Evolutionary conservation across 2,329 filamentous ascomycete species (phyloP).

Genomic region (Pyricularia sp.): DNA sequence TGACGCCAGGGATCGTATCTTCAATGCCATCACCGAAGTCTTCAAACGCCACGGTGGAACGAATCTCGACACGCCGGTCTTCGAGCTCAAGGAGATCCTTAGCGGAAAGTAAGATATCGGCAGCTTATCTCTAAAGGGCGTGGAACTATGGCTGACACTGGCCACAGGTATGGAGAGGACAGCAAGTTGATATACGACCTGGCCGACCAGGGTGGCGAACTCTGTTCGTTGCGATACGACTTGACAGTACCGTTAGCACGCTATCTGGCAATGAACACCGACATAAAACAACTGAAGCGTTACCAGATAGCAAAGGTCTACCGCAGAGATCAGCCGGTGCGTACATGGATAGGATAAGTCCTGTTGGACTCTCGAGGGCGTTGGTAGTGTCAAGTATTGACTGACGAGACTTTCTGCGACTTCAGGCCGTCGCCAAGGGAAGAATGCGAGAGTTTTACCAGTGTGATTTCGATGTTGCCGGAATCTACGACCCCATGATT

Average conservation of each 20-base stretch:
- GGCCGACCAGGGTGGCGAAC: slow-evolving; percentile 70
- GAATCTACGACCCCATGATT: slow-evolving; percentile 77
- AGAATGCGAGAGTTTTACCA: slow-evolving; percentile 95
- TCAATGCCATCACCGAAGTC: slow-evolving; percentile 11
- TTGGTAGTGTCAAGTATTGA: not conserved
- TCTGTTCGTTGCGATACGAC: slow-evolving; percentile 71
- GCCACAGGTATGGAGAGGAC: slow-evolving; percentile 71
- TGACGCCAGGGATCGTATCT: slow-evolving; percentile 3
- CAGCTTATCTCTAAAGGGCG: slow-evolving; percentile 10
- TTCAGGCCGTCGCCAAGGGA: slow-evolving; percentile 65
- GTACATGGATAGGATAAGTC: not conserved
- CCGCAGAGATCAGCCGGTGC: slow-evolving; percentile 18
- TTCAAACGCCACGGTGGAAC: slow-evolving; percentile 50
- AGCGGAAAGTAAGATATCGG: slow-evolving; percentile 12
- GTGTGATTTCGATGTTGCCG: slow-evolving; percentile 93
- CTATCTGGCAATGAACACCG: slow-evolving; percentile 83
- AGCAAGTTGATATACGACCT: slow-evolving; percentile 61
- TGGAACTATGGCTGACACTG: slow-evolving; percentile 10
- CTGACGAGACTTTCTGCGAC: not conserved
- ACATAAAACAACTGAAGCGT: slow-evolving; percentile 73
- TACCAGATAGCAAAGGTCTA: slow-evolving; percentile 95
- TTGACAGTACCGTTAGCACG: slow-evolving; percentile 55
- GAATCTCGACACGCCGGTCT: slow-evolving; percentile 60
- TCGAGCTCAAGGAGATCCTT: slow-evolving; percentile 64
- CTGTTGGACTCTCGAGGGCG: not conserved